Evolutionary conservation across 1,284 basidiomycete species (phyloP), one percentile per base, ranked within the genome.

Genomic region (Austroboletus niveus): DNA sequence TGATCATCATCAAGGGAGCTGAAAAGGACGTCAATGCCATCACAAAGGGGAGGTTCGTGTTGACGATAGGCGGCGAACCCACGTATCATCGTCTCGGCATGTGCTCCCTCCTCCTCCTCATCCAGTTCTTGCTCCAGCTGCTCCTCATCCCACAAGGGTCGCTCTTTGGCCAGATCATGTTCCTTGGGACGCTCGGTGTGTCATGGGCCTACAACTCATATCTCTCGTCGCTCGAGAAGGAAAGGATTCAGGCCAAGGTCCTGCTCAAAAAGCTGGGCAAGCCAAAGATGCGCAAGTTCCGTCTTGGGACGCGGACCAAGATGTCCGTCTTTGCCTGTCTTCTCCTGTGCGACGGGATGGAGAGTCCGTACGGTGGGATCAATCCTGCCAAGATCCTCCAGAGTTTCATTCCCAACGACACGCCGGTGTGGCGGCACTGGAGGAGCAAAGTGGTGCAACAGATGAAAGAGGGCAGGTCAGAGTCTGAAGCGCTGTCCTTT

Each of bases 101-200:
- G 4, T 60, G 55, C 14, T 59, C 57, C 8, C 39, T 62, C 6
- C 49, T 64, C 1, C 48, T 64, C 11, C 20, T 57, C 7, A 12
- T 52, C 11, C 66, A 66, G 24, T 63, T 65, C 48, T 36, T 68
- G 14, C 14, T 56, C 27, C 65, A 68, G n/a, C 57, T 66, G 17
- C 52, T 68, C 42, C 49, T 68, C 17, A 56, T 68, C 35, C 65
- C 66, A 0, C 61, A 67, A 45, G 61, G 55, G 2, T 12, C 56
- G 12, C 60, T 65, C 4, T 64, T 68, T 15, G 65, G 65, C 5
- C 66, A 69, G 46, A 48, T 57, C 32, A 61, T 68, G 59, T 68
- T 68, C 52, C 43, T 68, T 8, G 12, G 48, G 20, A 64, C 66
- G 11, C 53, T 69, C 29, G 56, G 49, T 1, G 47, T 52, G 3